Evolutionary conservation across 1,284 basidiomycete species (phyloP).

Genomic region (Puccinia novopanici): DNA sequence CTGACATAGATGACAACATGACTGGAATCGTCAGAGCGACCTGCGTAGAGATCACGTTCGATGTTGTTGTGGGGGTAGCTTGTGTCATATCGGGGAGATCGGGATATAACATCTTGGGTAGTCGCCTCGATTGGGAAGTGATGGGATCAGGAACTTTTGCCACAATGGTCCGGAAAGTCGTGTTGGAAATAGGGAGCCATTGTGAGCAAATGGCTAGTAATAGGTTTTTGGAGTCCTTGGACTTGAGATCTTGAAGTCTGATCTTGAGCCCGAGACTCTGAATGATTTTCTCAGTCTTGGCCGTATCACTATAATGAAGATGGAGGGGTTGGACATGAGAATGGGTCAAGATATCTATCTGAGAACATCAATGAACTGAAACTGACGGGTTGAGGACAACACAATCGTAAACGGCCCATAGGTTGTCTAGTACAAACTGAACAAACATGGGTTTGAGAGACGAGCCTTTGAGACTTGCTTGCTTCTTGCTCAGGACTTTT

Average conservation of each 20-base stretch:
- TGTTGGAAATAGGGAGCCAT: constrained; percentile 92
- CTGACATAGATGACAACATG: constrained; percentile 84
- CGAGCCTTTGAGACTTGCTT: constrained; percentile 66
- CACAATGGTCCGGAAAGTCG: constrained; percentile 87
- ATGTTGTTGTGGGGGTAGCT: constrained; percentile 71
- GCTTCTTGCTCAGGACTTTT: constrained; percentile 84
- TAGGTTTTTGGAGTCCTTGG: constrained; percentile 83
- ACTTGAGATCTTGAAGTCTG: constrained; percentile 81
- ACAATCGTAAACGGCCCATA: constrained; percentile 94
- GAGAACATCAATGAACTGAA: neutral
- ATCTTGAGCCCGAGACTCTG: constrained; percentile 79
- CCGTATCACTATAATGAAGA: constrained; percentile 68
- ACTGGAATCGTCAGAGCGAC: constrained; percentile 66
- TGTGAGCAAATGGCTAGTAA: constrained; percentile 86
- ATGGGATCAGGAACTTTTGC: constrained; percentile 87
- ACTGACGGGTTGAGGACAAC: constrained; percentile 81
- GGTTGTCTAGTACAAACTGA: constrained; percentile 94
- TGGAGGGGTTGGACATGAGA: neutral
- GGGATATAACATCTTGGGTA: constrained; percentile 92
- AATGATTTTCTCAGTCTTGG: constrained; percentile 88
- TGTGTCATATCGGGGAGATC: constrained; percentile 62
- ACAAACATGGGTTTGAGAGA: constrained; percentile 92
- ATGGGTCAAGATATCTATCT: neutral
- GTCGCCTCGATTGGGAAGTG: constrained; percentile 75
- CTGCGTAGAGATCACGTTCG: constrained; percentile 78